Conservation (phyloP, 306 rosid species). For the Fragaria vesca region DNA sequence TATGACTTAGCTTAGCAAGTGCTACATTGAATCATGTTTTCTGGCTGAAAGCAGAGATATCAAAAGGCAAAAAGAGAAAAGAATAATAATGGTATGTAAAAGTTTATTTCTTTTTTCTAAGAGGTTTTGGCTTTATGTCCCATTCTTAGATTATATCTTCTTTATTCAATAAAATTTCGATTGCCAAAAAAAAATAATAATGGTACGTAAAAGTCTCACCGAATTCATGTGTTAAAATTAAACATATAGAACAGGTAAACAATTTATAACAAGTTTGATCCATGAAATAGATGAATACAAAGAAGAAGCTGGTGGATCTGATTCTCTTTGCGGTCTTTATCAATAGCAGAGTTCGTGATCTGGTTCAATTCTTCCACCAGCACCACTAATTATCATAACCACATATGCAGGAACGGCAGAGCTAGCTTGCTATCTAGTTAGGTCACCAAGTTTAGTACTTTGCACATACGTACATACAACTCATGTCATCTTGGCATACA, state of each 20-base stretch:
- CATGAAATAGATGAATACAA: not conserved
- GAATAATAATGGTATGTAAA: not conserved
- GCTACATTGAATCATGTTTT: too few relatives aligned
- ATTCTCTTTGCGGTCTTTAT: not conserved
- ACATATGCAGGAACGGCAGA: not conserved
- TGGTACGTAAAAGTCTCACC: not conserved
- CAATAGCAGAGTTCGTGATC: not conserved
- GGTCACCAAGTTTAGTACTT: not conserved
- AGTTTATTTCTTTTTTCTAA: too few relatives aligned
- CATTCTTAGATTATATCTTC: too few relatives aligned
- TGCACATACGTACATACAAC: not conserved
- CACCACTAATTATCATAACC: not conserved
- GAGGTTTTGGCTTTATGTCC: too few relatives aligned
- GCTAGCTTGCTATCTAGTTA: not conserved
- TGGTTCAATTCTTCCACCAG: not conserved
- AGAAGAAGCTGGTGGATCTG: not conserved
- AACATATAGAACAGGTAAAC: not conserved
- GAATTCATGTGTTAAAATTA: not conserved
- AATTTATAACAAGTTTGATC: not conserved
- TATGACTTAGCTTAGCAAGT: too few relatives aligned
- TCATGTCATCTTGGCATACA: not conserved
- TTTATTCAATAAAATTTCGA: too few relatives aligned
- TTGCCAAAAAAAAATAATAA: too few relatives aligned
- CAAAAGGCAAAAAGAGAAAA: too few relatives aligned
- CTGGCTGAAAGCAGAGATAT: too few relatives aligned